A percentile compares a stretch with the other conserved stretches of the same genome.
Evolutionary conservation across 495 filamentous ascomycete species (phyloP).

Genomic region (Oleoguttula mirabilis): DNA sequence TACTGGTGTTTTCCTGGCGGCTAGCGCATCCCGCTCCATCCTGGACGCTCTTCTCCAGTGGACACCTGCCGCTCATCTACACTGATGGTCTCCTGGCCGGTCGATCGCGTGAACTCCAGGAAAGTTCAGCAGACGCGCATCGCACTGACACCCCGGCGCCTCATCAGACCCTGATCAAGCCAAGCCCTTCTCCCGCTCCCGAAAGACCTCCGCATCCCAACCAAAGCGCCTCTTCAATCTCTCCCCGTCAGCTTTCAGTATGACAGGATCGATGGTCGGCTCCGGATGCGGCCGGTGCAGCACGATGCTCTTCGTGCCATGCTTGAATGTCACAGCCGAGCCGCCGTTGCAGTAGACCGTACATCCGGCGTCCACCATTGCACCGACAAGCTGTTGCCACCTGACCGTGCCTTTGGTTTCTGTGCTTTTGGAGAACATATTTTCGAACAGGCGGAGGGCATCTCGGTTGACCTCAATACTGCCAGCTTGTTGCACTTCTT

Average conservation of each 20-base stretch:
- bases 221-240: constrained; percentile 6
- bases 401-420: neutral
- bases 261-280: neutral
- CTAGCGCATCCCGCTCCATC: too few species aligned
- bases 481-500: too few species aligned
- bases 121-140: too few species aligned
- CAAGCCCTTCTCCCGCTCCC: constrained; percentile 1
- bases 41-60: too few species aligned
- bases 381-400: neutral
- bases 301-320: neutral
- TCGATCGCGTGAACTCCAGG: too few species aligned
- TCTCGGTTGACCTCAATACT: neutral
- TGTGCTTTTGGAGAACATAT: neutral
- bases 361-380: neutral
- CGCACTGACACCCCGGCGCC: too few species aligned
- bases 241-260: neutral
- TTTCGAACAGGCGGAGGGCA: neutral
- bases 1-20: too few species aligned
- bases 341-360: neutral
- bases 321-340: constrained; percentile 4
- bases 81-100: too few species aligned
- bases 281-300: constrained; percentile 1
- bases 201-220: constrained; percentile 1
- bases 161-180: too few species aligned
- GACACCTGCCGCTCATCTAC: too few species aligned